Percentiles rank a stretch among this genome's conserved stretches.
Conservation (phyloP, 768 basidiomycete genomes). For the Amanita jacksonii region DNA sequence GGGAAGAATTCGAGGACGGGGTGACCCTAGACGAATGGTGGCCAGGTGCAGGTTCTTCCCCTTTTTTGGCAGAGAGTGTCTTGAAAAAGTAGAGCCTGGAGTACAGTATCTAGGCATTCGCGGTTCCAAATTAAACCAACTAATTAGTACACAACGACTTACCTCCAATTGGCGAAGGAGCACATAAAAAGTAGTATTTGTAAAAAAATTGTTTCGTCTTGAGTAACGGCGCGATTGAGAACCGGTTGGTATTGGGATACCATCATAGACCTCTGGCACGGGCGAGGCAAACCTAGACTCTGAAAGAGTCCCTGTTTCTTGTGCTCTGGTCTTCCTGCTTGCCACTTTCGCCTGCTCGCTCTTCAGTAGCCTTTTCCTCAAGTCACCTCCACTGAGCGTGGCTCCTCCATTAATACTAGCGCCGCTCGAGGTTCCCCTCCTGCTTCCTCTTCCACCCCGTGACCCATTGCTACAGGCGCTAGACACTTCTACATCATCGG, state of each 20-base stretch:
- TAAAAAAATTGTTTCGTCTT: slow-evolving; percentile 64
- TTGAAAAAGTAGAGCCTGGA: slow-evolving; percentile 77
- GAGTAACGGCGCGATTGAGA: slow-evolving; percentile 13
- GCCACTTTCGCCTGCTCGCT: slow-evolving; percentile 74
- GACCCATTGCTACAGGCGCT: slow-evolving; percentile 25
- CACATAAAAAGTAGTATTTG: slow-evolving; percentile 83
- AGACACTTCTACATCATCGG: slow-evolving; percentile 28
- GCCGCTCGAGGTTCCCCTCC: slow-evolving; percentile 18
- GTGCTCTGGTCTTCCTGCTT: slow-evolving; percentile 46
- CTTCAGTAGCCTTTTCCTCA: slow-evolving; percentile 75
- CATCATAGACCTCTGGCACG: slow-evolving; percentile 35
- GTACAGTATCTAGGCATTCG: slow-evolving; percentile 57
- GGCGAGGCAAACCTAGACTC: slow-evolving; percentile 60
- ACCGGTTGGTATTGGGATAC: not conserved
- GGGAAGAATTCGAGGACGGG: slow-evolving; percentile 17
- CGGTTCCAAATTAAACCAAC: not conserved
- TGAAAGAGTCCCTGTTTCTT: slow-evolving; percentile 41
- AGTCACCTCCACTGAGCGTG: slow-evolving; percentile 39
- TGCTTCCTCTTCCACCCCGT: slow-evolving; percentile 27
- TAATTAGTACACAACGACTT: slow-evolving; percentile 15
- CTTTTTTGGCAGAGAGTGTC: slow-evolving; percentile 43
- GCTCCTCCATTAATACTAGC: slow-evolving; percentile 5
- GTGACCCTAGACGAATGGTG: slow-evolving; percentile 12
- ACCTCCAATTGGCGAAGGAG: slow-evolving; percentile 84
- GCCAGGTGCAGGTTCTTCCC: slow-evolving; percentile 15